Evolutionary conservation across 1,284 basidiomycete species (phyloP), one percentile per base, ranked within the genome.

Genomic region (Sporisorium sorghi): DNA sequence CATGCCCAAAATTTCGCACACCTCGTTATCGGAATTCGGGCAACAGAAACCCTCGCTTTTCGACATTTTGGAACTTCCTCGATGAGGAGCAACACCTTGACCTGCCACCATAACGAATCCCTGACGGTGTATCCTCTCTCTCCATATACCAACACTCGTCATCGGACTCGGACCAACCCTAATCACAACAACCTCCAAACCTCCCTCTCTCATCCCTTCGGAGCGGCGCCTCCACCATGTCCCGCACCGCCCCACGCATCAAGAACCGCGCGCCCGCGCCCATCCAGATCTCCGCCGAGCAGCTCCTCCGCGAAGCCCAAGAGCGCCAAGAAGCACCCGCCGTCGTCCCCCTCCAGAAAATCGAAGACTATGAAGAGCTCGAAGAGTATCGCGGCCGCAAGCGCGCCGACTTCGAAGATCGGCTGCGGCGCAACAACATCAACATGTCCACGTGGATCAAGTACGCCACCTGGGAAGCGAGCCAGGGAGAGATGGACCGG

Each of bases 341-440:
- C 83, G 89, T 90, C 11, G 71, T 63, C 3, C 69, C 71, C 15
- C 63, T 62, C 11, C 72, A 76, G 14, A 76, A 76, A 17, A 91
- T 99, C 50, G 94, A 97, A 86, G 97, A 99, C 86, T 93, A 93
- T 81, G 97, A 99, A 85, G 97, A 99, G 85, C 90, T 99, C 40
- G 88, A 92, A 85, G 97, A 99, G 86, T 98, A 97, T 83, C 91
- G 93, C 64, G 94, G 93, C 23, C 87, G 97, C 66, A 98, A 97
- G 84, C 88, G 96, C 52, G 94, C 92, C 81, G 97, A 99, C 85
- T 99, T 95, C 75, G 97, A 99, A 86, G 94, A 97, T 74, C 89
- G 93, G 3, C 94, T 99, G 68, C 87, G 96, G 66, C 89, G 95
- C 81, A 96, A 93, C 26, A 88, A 94, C 68, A 90, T 91, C 24